These are phyloP conservation scores for Pseudopithomyces chartarum DNA, from an alignment of 2,329 filamentous ascomycete genomes.

Conservation along the genomic window DNA sequence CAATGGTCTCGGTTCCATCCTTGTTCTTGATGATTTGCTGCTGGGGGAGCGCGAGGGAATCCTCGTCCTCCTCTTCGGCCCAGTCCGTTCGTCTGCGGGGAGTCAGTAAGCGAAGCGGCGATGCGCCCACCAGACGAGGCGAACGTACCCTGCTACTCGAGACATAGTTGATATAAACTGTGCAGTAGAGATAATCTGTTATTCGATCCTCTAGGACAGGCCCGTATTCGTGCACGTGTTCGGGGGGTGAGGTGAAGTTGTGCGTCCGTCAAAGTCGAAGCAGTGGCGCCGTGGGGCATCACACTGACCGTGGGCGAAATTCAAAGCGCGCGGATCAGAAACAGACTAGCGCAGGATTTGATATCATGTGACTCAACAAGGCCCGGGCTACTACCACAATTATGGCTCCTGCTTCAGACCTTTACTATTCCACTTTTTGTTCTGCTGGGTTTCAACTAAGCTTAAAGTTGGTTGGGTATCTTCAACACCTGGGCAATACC, in stretches of 20 bases:
- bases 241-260: not conserved
- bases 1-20: slow-evolving; percentile 95
- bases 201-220: not conserved
- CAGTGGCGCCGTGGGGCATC: slow-evolving; percentile 6
- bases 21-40: slow-evolving; percentile 94
- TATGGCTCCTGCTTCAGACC: no score
- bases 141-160: slow-evolving; percentile 43
- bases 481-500: no score
- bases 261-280: slow-evolving; percentile 1
- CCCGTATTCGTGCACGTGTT: not conserved
- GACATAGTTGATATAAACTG: slow-evolving; percentile 36
- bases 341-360: not conserved
- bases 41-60: slow-evolving; percentile 82
- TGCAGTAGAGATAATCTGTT: not conserved
- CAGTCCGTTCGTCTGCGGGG: slow-evolving; percentile 71
- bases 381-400: not conserved
- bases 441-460: no score
- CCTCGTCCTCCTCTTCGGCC: slow-evolving; percentile 87
- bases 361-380: not conserved
- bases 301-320: slow-evolving; percentile 4
- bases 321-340: not conserved
- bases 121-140: not conserved
- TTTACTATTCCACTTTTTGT: no score
- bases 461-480: no score
- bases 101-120: slow-evolving; percentile 10